phyloP scores from a whole-genome alignment of 106 monocot species.

The Amphibolis antarctica region DNA sequence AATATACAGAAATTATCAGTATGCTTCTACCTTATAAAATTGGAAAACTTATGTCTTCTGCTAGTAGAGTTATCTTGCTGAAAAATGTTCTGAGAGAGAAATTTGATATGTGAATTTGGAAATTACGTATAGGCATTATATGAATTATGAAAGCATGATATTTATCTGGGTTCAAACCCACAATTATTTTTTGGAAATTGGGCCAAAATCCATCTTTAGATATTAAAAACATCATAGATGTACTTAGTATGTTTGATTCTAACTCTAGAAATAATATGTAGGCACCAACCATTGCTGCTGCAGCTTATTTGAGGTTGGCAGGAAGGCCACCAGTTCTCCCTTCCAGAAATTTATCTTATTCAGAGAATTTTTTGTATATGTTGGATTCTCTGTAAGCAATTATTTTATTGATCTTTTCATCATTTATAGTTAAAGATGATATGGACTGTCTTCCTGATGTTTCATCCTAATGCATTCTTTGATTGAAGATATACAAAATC shows the following conservation, averaged over 20 bases:
- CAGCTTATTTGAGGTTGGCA: constrained; percentile 78
- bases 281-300: constrained; percentile 94
- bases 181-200: no score
- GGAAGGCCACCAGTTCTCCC: constrained; percentile 88
- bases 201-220: no score
- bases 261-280: constrained; percentile 12
- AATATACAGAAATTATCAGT: no score
- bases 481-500: background rate
- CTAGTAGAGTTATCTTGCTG: no score
- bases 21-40: no score
- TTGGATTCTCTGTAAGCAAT: constrained; percentile 85
- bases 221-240: background rate
- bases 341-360: constrained; percentile 76
- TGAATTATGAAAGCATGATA: no score
- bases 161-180: no score
- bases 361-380: constrained; percentile 96
- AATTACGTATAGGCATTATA: no score
- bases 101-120: no score
- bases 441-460: background rate
- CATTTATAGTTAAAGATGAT: background rate
- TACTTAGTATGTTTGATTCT: background rate
- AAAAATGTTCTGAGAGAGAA: no score
- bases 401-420: background rate
- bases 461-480: background rate
- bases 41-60: no score